Conservation (phyloP, 139 green algal genomes). For the Chlamydomonas urium region DNA sequence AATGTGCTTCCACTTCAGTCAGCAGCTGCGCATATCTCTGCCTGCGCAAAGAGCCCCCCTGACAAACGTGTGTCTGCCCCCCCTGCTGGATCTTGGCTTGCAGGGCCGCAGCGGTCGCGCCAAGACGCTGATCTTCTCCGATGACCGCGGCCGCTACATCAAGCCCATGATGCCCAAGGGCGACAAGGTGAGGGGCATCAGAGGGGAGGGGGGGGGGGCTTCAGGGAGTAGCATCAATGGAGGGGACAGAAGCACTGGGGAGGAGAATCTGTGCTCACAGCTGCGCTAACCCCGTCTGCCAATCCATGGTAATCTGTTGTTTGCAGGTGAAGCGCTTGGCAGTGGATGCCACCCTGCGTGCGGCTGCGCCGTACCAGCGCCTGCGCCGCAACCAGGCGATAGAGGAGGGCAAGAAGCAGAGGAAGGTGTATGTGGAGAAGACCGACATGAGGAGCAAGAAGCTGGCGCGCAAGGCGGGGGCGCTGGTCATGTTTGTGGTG, state of each 20-base stretch:
- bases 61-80: no score
- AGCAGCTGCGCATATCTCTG: no score
- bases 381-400: conserved; percentile 51
- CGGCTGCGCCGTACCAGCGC: conserved; percentile 93
- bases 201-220: no score
- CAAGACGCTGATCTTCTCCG: conserved; percentile 97
- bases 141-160: conserved; percentile 86
- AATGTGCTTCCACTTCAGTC: no score
- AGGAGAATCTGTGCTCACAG: no score
- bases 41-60: no score
- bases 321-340: conserved; percentile 84
- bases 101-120: conserved; percentile 83
- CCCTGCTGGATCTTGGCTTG: no score
- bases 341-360: conserved; percentile 94
- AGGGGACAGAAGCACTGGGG: no score
- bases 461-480: conserved; percentile 85
- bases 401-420: conserved; percentile 36
- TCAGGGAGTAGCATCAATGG: no score
- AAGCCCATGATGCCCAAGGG: conserved; percentile 98
- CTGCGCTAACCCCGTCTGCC: no score
- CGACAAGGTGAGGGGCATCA: conserved; percentile 48
- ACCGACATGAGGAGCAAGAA: conserved; percentile 94
- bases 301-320: no score
- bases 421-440: conserved; percentile 89
- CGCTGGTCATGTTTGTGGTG: conserved; percentile 30